These are phyloP conservation scores for Sutorius australiensis DNA, from an alignment of 768 basidiomycete species.

Conservation along the genomic window DNA sequence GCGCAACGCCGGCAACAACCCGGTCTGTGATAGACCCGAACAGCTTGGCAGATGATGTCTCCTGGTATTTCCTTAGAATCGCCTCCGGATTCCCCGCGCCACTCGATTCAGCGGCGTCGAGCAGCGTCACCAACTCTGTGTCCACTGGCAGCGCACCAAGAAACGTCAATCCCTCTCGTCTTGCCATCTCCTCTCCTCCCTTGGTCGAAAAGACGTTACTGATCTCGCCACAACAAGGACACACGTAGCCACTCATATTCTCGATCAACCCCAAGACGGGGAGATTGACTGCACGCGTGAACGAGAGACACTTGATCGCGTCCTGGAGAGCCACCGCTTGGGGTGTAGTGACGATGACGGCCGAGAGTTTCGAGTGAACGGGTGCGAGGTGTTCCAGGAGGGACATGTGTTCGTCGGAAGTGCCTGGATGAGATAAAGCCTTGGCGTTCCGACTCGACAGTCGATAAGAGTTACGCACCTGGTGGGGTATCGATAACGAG, in stretches of 20 bases:
- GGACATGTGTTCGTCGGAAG: constrained; percentile 97
- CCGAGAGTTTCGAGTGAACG: constrained; percentile 69
- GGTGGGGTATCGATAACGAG: constrained; percentile 95
- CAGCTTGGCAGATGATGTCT: constrained; percentile 65
- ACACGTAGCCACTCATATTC: constrained; percentile 98
- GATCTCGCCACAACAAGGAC: constrained; percentile 95
- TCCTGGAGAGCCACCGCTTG: constrained; percentile 96
- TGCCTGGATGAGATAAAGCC: constrained; percentile 52
- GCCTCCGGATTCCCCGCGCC: constrained; percentile 18
- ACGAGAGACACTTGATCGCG: constrained; percentile 94
- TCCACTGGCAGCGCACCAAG: constrained; percentile 92
- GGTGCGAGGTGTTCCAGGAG: constrained; percentile 91
- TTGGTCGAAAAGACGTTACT: constrained; percentile 94
- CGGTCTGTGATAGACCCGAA: constrained; percentile 58
- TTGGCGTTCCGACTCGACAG: constrained; percentile 3
- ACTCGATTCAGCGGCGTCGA: constrained; percentile 61
- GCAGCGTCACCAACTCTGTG: constrained; percentile 78
- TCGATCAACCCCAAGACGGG: constrained; percentile 91
- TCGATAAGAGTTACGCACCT: constrained; percentile 48
- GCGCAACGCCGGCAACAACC: constrained; percentile 33
- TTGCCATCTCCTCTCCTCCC: constrained; percentile 87
- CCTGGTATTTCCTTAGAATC: constrained; percentile 58
- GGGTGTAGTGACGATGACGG: constrained; percentile 93
- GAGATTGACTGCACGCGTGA: constrained; percentile 82
- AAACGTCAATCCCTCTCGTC: constrained; percentile 66